Percentiles rank a stretch among this genome's conserved stretches.
phyloP scores from a whole-genome alignment of 768 basidiomycete species.

The Nidularia pulvinata region DNA sequence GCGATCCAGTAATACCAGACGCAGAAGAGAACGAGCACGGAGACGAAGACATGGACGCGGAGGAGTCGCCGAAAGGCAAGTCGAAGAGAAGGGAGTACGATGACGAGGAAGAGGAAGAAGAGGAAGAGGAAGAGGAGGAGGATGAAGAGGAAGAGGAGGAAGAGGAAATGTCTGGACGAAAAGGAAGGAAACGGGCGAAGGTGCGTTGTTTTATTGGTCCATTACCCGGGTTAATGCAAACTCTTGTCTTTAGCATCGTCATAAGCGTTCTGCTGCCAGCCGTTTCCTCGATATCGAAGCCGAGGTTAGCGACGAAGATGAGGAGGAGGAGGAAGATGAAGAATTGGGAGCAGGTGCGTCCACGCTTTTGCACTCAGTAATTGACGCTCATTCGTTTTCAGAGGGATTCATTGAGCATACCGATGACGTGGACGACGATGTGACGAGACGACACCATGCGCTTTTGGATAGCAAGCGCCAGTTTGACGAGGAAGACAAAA shows the following conservation, averaged over 20 bases:
- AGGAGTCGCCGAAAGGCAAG: constrained; percentile 24
- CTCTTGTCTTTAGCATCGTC: constrained; percentile 46
- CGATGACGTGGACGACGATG: constrained; percentile 69
- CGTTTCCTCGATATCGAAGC: constrained; percentile 97
- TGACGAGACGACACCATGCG: constrained; percentile 60
- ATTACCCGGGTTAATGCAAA: constrained; percentile 4
- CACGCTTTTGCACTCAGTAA: too few relatives aligned
- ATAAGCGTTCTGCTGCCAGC: constrained; percentile 63
- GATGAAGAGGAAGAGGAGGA: constrained; percentile 60
- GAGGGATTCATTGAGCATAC: constrained; percentile 73
- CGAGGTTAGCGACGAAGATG: constrained; percentile 96
- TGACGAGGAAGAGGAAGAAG: constrained; percentile 38
- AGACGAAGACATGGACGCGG: constrained; percentile 38
- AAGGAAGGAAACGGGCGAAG: constrained; percentile 62
- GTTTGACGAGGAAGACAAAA: constrained; percentile 69
- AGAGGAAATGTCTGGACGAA: constrained; percentile 46
- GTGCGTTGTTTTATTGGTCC: constrained; percentile 25
- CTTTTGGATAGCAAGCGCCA: constrained; percentile 64
- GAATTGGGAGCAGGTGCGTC: constrained; percentile 58
- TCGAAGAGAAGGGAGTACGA: constrained; percentile 27
- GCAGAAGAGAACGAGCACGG: constrained; percentile 43
- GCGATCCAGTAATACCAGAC: constrained; percentile 27
- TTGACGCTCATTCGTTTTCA: constrained; percentile 14
- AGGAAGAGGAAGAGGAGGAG: constrained; percentile 47
- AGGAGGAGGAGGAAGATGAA: constrained; percentile 86